A percentile compares a stretch with the other conserved stretches of the same genome.
phyloP scores from a whole-genome alignment of 257 asterid genomes.

The Jasminum sambac region DNA sequence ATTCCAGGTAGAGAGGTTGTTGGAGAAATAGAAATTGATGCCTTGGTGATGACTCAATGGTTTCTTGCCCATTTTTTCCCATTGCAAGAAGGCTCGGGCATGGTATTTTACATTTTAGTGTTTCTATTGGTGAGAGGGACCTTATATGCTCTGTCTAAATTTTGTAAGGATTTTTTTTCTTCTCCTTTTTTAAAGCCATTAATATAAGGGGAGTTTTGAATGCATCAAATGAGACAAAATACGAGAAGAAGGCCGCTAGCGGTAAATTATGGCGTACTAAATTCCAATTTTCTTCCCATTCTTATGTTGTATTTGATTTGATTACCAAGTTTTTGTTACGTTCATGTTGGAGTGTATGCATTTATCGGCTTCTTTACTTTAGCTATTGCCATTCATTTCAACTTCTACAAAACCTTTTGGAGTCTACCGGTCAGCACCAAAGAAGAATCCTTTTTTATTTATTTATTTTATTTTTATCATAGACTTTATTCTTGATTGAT shows the following conservation, averaged over 20 bases:
- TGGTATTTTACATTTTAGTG: too few relatives aligned
- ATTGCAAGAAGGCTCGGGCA: too few relatives aligned
- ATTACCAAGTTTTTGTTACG: slow-evolving; percentile 20
- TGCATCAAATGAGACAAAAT: too few relatives aligned
- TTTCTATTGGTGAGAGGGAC: too few relatives aligned
- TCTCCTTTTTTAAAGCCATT: too few relatives aligned
- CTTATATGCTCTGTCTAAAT: too few relatives aligned
- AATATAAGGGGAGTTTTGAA: too few relatives aligned
- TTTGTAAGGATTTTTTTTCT: too few relatives aligned
- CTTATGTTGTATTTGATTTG: not conserved
- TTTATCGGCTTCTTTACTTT: slow-evolving; percentile 33
- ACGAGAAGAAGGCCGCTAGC: too few relatives aligned
- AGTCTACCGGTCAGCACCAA: slow-evolving; percentile 80
- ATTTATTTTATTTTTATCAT: too few relatives aligned
- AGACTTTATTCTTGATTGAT: slow-evolving; percentile 5
- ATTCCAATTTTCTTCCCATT: slow-evolving; percentile 17
- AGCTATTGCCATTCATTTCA: slow-evolving; percentile 92
- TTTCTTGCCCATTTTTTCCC: too few relatives aligned
- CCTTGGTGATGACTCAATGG: slow-evolving; percentile 47
- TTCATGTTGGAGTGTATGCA: slow-evolving; percentile 15
- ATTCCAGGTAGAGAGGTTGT: slow-evolving; percentile 33
- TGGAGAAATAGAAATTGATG: slow-evolving; percentile 50
- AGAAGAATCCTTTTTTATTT: slow-evolving; percentile 8
- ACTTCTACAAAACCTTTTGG: slow-evolving; percentile 97
- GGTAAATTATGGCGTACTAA: slow-evolving; percentile 43